Evolutionary conservation across 768 basidiomycete species (phyloP).

Genomic region (Tylopilus vinaceipallidus): DNA sequence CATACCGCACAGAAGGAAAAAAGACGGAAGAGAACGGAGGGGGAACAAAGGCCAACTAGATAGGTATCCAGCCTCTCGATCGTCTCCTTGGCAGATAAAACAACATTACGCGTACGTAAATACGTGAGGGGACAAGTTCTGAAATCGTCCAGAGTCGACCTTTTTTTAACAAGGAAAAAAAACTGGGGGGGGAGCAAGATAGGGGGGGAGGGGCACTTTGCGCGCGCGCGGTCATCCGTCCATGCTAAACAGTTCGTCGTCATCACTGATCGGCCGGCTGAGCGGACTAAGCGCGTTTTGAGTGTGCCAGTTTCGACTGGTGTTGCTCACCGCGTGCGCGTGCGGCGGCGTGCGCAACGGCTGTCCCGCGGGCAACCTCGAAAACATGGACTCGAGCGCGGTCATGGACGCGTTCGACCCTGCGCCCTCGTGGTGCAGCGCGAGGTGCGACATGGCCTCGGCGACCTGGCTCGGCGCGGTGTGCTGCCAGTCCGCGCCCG

Average conservation of each 20-base stretch:
- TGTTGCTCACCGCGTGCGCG: constrained; percentile 12
- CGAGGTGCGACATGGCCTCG: constrained; percentile 23
- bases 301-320: constrained; percentile 35
- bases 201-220: no score
- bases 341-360: constrained; percentile 31
- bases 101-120: constrained; percentile 29
- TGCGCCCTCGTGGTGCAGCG: constrained; percentile 23
- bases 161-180: no score
- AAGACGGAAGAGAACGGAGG: not conserved
- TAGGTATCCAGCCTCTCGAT: constrained; percentile 31
- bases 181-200: no score
- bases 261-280: constrained; percentile 56
- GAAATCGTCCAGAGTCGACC: constrained; percentile 15
- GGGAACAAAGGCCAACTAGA: constrained; percentile 26
- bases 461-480: constrained; percentile 23
- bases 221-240: no score
- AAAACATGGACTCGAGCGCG: constrained; percentile 52
- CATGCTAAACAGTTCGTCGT: constrained; percentile 74
- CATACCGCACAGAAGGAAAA: constrained; percentile 9
- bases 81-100: constrained; percentile 24
- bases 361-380: constrained; percentile 36
- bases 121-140: constrained; percentile 20
- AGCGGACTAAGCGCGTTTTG: constrained; percentile 54
- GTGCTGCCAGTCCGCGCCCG: constrained; percentile 31
- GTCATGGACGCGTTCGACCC: constrained; percentile 18